Evolutionary conservation across 208 protist genomes (phyloP), one percentile per base, ranked within the genome.

Genomic region (Strigomonas culicis): DNA sequence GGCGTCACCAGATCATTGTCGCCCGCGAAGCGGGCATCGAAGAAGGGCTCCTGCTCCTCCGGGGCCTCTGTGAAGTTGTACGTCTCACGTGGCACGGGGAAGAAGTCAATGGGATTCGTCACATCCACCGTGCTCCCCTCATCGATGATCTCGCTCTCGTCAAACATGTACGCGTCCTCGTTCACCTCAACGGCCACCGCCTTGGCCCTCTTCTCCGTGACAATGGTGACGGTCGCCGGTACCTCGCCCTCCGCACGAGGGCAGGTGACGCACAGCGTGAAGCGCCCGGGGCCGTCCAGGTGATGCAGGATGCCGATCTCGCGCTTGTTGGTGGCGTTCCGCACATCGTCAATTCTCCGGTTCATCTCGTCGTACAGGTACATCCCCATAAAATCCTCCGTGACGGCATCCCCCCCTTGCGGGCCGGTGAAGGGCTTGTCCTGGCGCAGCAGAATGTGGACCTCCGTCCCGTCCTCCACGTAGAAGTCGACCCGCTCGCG

Each of bases 401-500:
- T 74, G 82, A 89, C 88, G 17, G 80, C 74, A 68, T 94, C 82
- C 30, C 77, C 75, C 22, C 76, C 77, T 4, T 79, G 67, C n/a
- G 57, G 57, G 0, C 55, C 70, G 4, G 70, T 68, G 59, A 66
- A 85, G 19, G 79, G 76, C 58, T 91, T 94, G 21, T 67, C 70
- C 50, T 94, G 87, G 25, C 71, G 77, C 53, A 88, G n/a, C 13
- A 94, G 72, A 30, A 94, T 75, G 63, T 91, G 87, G 1, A 86
- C 56, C 46, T 90, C 84, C 1, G 79, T 82, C 8, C 57, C 74
- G 49, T 75, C 68, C 69, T 94, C 84, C 0, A 91, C 87, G 55
- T 82, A 77, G 56, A 94, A 94, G 67, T 94, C 87, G 19, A 91
- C 70, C 28, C 84, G 82, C 1, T 83, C 79, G 53, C 88, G 86